A percentile compares a stretch with the other conserved stretches of the same genome.
Evolutionary conservation across 306 rosid species (phyloP).

Genomic region (Fagus sylvatica): DNA sequence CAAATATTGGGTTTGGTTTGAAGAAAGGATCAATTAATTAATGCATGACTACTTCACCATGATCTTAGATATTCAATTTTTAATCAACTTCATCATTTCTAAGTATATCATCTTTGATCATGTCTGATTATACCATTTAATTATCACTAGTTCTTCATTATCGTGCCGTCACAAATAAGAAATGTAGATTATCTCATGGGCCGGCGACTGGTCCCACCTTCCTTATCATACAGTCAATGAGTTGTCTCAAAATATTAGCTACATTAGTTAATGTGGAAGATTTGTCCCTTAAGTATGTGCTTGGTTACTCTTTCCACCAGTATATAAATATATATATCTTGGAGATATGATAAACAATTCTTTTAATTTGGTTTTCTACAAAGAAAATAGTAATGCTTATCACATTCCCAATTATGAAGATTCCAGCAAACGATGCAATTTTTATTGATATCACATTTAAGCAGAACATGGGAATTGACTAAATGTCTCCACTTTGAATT

Average conservation of each 20-base stretch:
- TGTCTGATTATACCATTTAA: constrained; percentile 15
- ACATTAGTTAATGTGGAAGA: constrained; percentile 15
- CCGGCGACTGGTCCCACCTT: constrained; percentile 41
- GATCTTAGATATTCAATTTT: background rate
- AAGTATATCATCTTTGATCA: background rate
- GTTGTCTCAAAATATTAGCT: background rate
- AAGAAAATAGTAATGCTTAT: background rate
- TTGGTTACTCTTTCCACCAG: background rate
- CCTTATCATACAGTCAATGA: constrained; percentile 12
- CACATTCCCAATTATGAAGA: background rate
- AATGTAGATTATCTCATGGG: constrained; percentile 42
- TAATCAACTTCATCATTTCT: background rate
- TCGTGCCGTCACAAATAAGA: constrained; percentile 50
- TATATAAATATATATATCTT: background rate
- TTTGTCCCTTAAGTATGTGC: background rate
- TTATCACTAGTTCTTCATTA: constrained; percentile 32
- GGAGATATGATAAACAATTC: constrained; percentile 8
- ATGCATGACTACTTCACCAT: background rate
- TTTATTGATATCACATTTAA: background rate
- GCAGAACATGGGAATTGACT: background rate
- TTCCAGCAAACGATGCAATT: background rate
- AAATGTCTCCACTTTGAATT: background rate
- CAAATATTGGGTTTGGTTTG: background rate
- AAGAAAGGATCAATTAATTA: constrained; percentile 8
- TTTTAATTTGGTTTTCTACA: background rate